Base-by-base conservation (phyloP, 495 filamentous ascomycete species). In the Lepidopterella palustris region DNA sequence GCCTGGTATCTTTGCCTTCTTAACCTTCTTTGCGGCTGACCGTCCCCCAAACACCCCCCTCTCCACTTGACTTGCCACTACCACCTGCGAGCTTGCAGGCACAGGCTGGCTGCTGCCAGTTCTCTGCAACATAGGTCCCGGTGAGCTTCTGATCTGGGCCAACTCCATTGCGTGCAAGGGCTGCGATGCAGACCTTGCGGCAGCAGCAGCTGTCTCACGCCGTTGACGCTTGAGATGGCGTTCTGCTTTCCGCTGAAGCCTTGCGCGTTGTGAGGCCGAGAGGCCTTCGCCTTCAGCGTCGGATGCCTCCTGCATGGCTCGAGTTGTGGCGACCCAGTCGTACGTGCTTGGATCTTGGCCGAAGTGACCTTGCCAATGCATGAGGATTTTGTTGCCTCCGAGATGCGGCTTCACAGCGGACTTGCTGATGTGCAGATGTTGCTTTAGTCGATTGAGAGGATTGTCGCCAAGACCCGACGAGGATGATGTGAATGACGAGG, bases 351-450 rank as follows among this genome's bases (percentile, higher is more conserved):
- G 65, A 28, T 68, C 61, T n/a, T 48, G 20, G 10, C 56, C 58
- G 11, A 55, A 18, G 27, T 54, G 28, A 13, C 25, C 13, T 20
- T 45, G 45, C 65, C 61, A 68, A 24, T 68, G 61, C 49, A 47
- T 53, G 3, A 64, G 54, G 13, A 68, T 21, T 21, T 58, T 29
- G 21, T 31, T 45, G n/a, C 52, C 40, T 13, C 40, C 5, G 9
- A 53, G 50, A 31, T 58, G 2, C 18, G 23, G n/a, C 0, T 8
- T 11, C 1, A 26, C 4, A 3, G 48, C 1, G 8, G 60, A 53
- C 32, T 57, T 60, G 15, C 15, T 53, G 42, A 67, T 67, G 2
- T 40, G 57, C 2, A 67, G 45, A 32, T 67, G 58, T 57, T 62
- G 35, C 11, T 48, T 57, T 3, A 68, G 58, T 5, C 59, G 58